phyloP scores from a whole-genome alignment of 2,329 filamentous ascomycete genomes.

The Rhinocladiella similis region DNA sequence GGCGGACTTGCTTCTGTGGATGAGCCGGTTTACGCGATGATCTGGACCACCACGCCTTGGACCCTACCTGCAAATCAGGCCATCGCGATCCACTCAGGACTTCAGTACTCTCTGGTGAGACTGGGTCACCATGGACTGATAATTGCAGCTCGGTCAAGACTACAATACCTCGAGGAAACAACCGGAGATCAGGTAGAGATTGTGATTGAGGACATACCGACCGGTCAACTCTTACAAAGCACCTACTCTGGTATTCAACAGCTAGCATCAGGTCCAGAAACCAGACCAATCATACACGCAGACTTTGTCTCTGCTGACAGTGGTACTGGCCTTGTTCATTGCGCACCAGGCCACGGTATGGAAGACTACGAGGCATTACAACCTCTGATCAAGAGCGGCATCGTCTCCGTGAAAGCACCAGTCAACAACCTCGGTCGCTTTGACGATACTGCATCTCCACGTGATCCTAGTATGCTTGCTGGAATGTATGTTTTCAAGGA shows the following conservation, averaged over 20 bases:
- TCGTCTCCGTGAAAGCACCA: slow-evolving; percentile 56
- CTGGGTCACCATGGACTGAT: slow-evolving; percentile 59
- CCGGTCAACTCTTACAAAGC: slow-evolving; percentile 62
- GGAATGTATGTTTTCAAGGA: slow-evolving; percentile 71
- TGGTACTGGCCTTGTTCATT: slow-evolving; percentile 93
- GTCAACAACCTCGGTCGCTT: slow-evolving; percentile 81
- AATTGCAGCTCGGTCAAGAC: slow-evolving; percentile 69
- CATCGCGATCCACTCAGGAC: slow-evolving; percentile 74
- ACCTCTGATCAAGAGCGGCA: slow-evolving; percentile 20
- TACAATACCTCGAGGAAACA: slow-evolving; percentile 58
- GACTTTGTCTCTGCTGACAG: slow-evolving; percentile 87
- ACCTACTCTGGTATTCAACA: slow-evolving; percentile 67
- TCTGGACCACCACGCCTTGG: slow-evolving; percentile 99
- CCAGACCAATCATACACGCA: slow-evolving; percentile 75
- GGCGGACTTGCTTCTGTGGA: slow-evolving; percentile 42
- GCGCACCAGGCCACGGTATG: slow-evolving; percentile 92
- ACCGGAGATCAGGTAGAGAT: slow-evolving; percentile 44
- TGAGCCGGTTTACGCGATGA: slow-evolving; percentile 70
- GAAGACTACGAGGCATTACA: slow-evolving; percentile 83
- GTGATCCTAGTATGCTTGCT: slow-evolving; percentile 64
- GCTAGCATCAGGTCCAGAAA: slow-evolving; percentile 60
- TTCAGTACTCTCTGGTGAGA: slow-evolving; percentile 71
- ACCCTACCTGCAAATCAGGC: slow-evolving; percentile 90
- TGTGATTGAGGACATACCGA: slow-evolving; percentile 54
- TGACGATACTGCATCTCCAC: slow-evolving; percentile 74